phyloP scores from a whole-genome alignment of 2,329 filamentous ascomycete genomes.

The Cladophialophora yegresii region DNA sequence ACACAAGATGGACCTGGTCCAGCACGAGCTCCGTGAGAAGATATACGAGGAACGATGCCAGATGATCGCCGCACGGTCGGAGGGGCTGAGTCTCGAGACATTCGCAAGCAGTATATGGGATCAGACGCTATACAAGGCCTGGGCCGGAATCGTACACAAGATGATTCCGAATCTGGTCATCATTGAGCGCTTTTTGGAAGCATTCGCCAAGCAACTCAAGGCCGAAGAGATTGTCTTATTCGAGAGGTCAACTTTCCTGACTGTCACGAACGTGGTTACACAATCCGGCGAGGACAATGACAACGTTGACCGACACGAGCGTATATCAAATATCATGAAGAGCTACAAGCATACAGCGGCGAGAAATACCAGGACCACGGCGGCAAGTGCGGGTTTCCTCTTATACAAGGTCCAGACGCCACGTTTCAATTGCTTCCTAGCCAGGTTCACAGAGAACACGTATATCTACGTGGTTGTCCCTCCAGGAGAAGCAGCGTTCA shows the following conservation, averaged over 20 bases:
- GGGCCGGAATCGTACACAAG: slow-evolving; percentile 97
- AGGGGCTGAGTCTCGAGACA: slow-evolving; percentile 73
- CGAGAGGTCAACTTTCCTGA: slow-evolving; percentile 92
- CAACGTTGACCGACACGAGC: slow-evolving; percentile 88
- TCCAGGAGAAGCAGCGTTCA: slow-evolving; percentile 87
- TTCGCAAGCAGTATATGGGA: slow-evolving; percentile 99
- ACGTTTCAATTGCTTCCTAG: slow-evolving; percentile 90
- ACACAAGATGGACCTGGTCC: slow-evolving; percentile 98
- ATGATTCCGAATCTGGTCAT: slow-evolving; percentile 89
- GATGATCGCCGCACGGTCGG: slow-evolving; percentile 74
- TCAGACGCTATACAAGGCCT: slow-evolving; percentile 95
- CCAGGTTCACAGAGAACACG: slow-evolving; percentile 95
- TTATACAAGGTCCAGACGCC: slow-evolving; percentile 55
- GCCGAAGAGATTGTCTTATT: slow-evolving; percentile 94
- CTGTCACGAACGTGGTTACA: slow-evolving; percentile 82
- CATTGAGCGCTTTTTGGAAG: slow-evolving; percentile 82
- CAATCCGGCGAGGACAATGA: slow-evolving; percentile 63
- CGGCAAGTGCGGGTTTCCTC: slow-evolving; percentile 47
- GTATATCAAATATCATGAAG: slow-evolving; percentile 96
- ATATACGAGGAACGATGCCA: slow-evolving; percentile 83
- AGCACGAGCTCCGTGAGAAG: slow-evolving; percentile 72
- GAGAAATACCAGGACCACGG: slow-evolving; percentile 49
- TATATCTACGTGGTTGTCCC: slow-evolving; percentile 92
- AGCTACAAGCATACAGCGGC: slow-evolving; percentile 84
- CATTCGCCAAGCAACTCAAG: slow-evolving; percentile 81